Percentiles rank a stretch among this genome's conserved stretches.
phyloP scores from a whole-genome alignment of 495 filamentous ascomycete genomes.

The Daldinia grandis region DNA sequence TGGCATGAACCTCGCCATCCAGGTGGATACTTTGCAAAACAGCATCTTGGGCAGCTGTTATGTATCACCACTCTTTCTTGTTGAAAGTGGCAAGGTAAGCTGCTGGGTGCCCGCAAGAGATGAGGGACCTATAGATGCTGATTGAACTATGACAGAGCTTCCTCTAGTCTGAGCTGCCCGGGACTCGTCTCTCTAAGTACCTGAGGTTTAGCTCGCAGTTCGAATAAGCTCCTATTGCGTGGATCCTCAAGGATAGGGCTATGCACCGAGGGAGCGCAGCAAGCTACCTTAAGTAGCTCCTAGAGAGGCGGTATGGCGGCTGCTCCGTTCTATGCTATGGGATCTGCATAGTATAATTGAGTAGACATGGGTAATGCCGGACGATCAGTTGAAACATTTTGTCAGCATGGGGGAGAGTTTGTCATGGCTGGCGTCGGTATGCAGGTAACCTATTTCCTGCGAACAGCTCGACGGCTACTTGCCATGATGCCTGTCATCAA shows the following conservation, averaged over 20 bases:
- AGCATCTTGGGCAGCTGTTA: slow-evolving; percentile 26
- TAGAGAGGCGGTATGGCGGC: background rate
- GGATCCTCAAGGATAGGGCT: slow-evolving; percentile 17
- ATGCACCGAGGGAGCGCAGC: slow-evolving; percentile 20
- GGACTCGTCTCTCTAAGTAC: slow-evolving; percentile 19
- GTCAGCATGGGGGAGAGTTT: slow-evolving; percentile 13
- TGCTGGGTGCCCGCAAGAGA: background rate
- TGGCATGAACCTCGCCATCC: slow-evolving; percentile 31
- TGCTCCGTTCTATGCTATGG: slow-evolving; percentile 10
- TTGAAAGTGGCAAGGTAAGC: background rate
- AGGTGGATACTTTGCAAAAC: slow-evolving; percentile 14
- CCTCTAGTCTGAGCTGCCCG: background rate
- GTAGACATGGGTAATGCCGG: slow-evolving; percentile 18
- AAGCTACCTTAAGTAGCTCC: slow-evolving; percentile 13
- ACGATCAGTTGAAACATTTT: slow-evolving; percentile 33
- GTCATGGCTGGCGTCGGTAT: background rate
- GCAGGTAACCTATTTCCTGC: slow-evolving; percentile 13
- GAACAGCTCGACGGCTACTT: background rate
- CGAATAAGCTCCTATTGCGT: slow-evolving; percentile 6
- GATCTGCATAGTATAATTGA: slow-evolving; percentile 18
- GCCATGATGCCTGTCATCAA: background rate
- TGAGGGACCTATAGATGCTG: background rate
- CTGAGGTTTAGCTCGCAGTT: slow-evolving; percentile 1
- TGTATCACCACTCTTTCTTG: background rate
- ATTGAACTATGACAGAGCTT: background rate